Percentiles rank a stretch among this genome's conserved stretches.
These are phyloP conservation scores for Amphibolis antarctica DNA, from an alignment of 106 monocot genomes.

Conservation along the genomic window DNA sequence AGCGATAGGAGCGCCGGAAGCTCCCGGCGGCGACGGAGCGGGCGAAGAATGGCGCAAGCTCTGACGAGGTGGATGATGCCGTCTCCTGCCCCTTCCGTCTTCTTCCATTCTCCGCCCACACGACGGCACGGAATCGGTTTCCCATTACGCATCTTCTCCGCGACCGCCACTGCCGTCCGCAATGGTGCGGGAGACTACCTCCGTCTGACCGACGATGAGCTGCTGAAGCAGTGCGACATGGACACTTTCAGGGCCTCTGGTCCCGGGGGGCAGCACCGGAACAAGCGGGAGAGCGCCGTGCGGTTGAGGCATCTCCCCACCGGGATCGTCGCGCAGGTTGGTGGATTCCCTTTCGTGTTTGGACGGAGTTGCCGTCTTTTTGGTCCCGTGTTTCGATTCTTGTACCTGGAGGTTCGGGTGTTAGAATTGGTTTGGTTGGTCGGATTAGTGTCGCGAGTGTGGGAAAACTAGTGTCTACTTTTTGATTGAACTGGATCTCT, in stretches of 20 bases:
- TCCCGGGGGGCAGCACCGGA: slow-evolving; percentile 95
- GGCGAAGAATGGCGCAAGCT: slow-evolving; percentile 6
- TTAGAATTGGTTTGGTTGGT: background rate
- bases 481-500: too few relatives aligned
- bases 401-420: background rate
- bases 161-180: slow-evolving; percentile 4
- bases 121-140: background rate
- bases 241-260: slow-evolving; percentile 83
- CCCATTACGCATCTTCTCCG: slow-evolving; percentile 3
- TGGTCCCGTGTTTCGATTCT: background rate
- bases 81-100: background rate
- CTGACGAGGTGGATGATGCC: slow-evolving; percentile 1
- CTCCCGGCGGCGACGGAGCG: too few relatives aligned
- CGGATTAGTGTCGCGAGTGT: too few relatives aligned
- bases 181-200: slow-evolving; percentile 28
- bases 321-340: slow-evolving; percentile 76
- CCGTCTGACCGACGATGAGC: slow-evolving; percentile 55
- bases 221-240: slow-evolving; percentile 87
- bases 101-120: background rate
- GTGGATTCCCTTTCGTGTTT: background rate
- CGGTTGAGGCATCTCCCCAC: slow-evolving; percentile 78
- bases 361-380: background rate
- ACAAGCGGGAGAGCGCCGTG: slow-evolving; percentile 95
- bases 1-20: too few relatives aligned
- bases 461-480: too few relatives aligned